Percentiles rank a stretch among this genome's conserved stretches.
Evolutionary conservation across 306 rosid genomes (phyloP).

Genomic region (Cotoneaster glaucophyllus): DNA sequence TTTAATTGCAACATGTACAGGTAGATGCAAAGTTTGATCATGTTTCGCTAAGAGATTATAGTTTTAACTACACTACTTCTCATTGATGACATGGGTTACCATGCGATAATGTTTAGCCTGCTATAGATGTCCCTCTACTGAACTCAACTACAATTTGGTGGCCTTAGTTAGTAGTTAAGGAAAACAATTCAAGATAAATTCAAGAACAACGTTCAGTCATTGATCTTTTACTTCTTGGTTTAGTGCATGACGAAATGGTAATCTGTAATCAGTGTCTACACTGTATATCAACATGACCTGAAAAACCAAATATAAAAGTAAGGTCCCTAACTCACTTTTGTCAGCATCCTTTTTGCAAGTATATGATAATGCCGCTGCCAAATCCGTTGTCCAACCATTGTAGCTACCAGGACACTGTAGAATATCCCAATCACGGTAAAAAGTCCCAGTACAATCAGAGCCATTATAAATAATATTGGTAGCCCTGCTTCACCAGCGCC

Average conservation of each 20-base stretch:
- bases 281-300: not conserved
- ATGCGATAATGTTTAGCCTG: not conserved
- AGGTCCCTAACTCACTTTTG: conserved; percentile 57
- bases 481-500: conserved; percentile 99
- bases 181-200: not conserved
- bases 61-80: not conserved
- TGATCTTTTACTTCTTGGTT: not conserved
- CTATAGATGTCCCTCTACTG: conserved; percentile 3
- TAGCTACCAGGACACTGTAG: conserved; percentile 97
- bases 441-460: conserved; percentile 79
- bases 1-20: not conserved
- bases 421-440: conserved; percentile 93
- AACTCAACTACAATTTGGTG: conserved; percentile 5
- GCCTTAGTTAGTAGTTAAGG: not conserved
- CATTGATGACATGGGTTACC: not conserved
- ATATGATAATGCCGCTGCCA: conserved; percentile 99
- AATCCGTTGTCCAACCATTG: conserved; percentile 98
- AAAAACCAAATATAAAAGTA: conserved; percentile 2
- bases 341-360: conserved; percentile 95
- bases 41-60: not conserved
- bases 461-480: conserved; percentile 81
- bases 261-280: conserved; percentile 11
- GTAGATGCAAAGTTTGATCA: not conserved
- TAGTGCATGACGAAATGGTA: conserved; percentile 4
- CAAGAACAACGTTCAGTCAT: not conserved